Percentiles rank a stretch among this genome's conserved stretches.
These are phyloP conservation scores for Pholiota adiposa DNA, from an alignment of 1,284 basidiomycete species.

Conservation along the genomic window DNA sequence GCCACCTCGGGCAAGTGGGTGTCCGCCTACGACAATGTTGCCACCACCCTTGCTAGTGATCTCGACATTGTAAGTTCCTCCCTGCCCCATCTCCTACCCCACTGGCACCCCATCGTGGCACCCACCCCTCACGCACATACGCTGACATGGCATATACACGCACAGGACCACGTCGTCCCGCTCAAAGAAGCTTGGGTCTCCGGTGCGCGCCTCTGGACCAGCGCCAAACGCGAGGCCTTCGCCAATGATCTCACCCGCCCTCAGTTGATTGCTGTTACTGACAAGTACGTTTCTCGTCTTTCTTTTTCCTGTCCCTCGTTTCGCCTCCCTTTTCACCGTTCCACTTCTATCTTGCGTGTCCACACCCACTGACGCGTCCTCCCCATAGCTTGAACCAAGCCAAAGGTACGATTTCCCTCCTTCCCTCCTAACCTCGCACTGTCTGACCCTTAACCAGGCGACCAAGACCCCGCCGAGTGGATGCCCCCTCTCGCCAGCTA, in stretches of 20 bases:
- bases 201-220: conserved; percentile 52
- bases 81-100: too few relatives aligned
- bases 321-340: not conserved
- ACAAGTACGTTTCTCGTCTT: conserved; percentile 28
- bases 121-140: too few relatives aligned
- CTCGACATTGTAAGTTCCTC: conserved; percentile 50
- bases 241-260: conserved; percentile 55
- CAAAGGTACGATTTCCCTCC: too few relatives aligned
- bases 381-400: conserved; percentile 20
- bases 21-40: conserved; percentile 51
- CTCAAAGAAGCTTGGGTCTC: conserved; percentile 58
- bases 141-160: too few relatives aligned
- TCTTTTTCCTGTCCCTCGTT: too few relatives aligned
- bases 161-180: conserved; percentile 52
- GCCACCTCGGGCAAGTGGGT: conserved; percentile 56
- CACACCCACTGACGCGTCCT: too few relatives aligned
- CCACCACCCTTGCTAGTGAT: conserved; percentile 47
- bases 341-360: not conserved
- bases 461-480: conserved; percentile 45
- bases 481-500: conserved; percentile 49
- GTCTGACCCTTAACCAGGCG: too few relatives aligned
- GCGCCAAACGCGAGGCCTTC: conserved; percentile 47
- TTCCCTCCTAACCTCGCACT: too few relatives aligned
- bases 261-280: conserved; percentile 51
- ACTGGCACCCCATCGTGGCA: too few relatives aligned